Evolutionary conservation across 768 basidiomycete species (phyloP).

Genomic region (Russula emetica): DNA sequence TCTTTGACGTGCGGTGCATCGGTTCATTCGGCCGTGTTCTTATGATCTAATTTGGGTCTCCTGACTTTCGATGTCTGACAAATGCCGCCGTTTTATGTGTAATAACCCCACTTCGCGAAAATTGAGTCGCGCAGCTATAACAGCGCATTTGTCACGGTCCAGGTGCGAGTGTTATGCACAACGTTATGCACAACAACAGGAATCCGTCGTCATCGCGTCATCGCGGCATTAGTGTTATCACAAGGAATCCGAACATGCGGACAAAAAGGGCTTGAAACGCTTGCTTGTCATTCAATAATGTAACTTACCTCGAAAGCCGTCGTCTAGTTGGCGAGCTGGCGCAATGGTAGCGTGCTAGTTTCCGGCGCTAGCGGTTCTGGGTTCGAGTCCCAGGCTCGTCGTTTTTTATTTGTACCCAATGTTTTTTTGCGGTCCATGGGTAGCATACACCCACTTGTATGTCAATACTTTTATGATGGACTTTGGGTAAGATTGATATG

Average conservation of each 20-base stretch:
- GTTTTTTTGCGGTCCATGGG: neutral
- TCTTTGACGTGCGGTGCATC: neutral
- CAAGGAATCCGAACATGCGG: no score
- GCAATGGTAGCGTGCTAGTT: conserved; percentile 65
- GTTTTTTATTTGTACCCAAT: conserved; percentile 33
- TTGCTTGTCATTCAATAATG: neutral
- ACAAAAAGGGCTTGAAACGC: neutral
- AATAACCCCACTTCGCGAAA: no score
- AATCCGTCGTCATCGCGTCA: no score
- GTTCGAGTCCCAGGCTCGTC: conserved; percentile 63
- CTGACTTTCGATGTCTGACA: neutral
- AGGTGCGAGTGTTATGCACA: no score
- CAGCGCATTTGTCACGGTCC: no score
- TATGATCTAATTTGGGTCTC: no score
- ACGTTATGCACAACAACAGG: no score
- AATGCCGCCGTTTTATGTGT: neutral
- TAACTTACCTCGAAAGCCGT: neutral
- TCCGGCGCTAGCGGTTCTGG: conserved; percentile 61
- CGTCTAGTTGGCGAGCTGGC: conserved; percentile 46
- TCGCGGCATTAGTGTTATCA: no score
- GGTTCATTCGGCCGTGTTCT: neutral
- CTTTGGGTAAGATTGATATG: neutral
- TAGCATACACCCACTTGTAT: neutral
- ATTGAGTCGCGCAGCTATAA: no score
- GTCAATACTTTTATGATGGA: neutral